A percentile compares a stretch with the other conserved stretches of the same genome.
These are phyloP conservation scores for Pseudogymnoascus sp. DNA, from an alignment of 2,329 filamentous ascomycete species.

Conservation along the genomic window DNA sequence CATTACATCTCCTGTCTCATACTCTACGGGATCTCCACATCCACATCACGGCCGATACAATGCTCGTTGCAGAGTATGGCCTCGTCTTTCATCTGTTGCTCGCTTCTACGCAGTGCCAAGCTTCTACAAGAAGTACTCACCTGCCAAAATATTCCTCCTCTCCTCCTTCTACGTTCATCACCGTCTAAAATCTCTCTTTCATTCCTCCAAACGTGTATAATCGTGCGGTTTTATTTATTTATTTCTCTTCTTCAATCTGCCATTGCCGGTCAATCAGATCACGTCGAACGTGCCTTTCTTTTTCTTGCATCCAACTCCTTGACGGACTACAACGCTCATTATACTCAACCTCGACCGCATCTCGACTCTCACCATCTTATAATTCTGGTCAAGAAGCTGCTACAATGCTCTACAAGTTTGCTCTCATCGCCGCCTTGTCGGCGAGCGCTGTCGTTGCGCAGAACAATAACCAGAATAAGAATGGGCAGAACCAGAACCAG, in stretches of 20 bases:
- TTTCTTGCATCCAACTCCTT: slow-evolving; percentile 23
- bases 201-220: slow-evolving; percentile 16
- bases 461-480: neutral
- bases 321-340: slow-evolving; percentile 26
- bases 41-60: neutral
- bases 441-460: slow-evolving; percentile 3
- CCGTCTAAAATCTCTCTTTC: slow-evolving; percentile 22
- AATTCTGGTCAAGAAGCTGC: neutral
- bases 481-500: neutral
- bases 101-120: slow-evolving; percentile 22
- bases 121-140: slow-evolving; percentile 24
- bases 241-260: slow-evolving; percentile 17
- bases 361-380: neutral
- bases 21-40: neutral
- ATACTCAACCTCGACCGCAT: slow-evolving; percentile 13
- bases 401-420: slow-evolving; percentile 5
- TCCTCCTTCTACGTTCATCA: slow-evolving; percentile 19
- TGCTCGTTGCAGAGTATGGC: slow-evolving; percentile 1
- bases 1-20: slow-evolving; percentile 4
- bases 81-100: neutral
- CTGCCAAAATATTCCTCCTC: slow-evolving; percentile 13
- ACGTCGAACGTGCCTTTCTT: slow-evolving; percentile 30
- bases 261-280: slow-evolving; percentile 29
- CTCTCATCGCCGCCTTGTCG: neutral
- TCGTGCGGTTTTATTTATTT: neutral